Evolutionary conservation across 2,329 filamentous ascomycete genomes (phyloP).

Genomic region (Xylariales sp.): DNA sequence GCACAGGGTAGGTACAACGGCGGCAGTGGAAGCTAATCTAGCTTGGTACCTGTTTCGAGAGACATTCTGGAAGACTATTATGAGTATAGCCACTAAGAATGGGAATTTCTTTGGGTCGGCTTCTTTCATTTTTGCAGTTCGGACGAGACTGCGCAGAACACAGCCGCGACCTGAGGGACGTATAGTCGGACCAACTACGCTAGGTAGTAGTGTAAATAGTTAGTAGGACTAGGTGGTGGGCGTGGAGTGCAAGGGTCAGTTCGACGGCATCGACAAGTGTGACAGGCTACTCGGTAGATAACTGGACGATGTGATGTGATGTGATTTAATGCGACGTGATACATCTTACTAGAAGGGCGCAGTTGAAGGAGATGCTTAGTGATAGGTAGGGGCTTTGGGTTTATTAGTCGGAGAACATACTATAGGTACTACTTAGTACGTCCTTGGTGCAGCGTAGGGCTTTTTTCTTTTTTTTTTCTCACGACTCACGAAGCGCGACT

Average conservation of each 20-base stretch:
- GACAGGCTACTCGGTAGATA: background rate
- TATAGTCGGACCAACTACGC: background rate
- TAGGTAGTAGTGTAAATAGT: too few species aligned
- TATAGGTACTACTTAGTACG: too few species aligned
- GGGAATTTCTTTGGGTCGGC: background rate
- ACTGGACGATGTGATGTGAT: constrained; percentile 1
- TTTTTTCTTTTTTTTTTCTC: background rate
- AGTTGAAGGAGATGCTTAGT: background rate
- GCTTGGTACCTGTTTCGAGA: background rate
- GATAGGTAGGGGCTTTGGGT: background rate
- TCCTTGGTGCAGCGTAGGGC: background rate
- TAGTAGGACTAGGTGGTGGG: background rate
- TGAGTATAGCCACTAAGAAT: background rate
- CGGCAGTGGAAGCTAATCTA: background rate
- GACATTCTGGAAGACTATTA: constrained; percentile 1
- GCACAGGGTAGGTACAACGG: background rate
- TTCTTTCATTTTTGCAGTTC: background rate
- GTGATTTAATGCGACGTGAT: background rate
- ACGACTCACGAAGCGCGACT: too few species aligned
- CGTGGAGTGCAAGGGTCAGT: background rate
- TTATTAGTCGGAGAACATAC: background rate
- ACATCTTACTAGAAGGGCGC: constrained; percentile 6
- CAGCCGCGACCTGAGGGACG: too few species aligned
- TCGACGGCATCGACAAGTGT: background rate
- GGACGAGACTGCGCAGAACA: background rate